Evolutionary conservation across 2,329 filamentous ascomycete genomes (phyloP).

Genomic region (Cordyceps pruinosa): DNA sequence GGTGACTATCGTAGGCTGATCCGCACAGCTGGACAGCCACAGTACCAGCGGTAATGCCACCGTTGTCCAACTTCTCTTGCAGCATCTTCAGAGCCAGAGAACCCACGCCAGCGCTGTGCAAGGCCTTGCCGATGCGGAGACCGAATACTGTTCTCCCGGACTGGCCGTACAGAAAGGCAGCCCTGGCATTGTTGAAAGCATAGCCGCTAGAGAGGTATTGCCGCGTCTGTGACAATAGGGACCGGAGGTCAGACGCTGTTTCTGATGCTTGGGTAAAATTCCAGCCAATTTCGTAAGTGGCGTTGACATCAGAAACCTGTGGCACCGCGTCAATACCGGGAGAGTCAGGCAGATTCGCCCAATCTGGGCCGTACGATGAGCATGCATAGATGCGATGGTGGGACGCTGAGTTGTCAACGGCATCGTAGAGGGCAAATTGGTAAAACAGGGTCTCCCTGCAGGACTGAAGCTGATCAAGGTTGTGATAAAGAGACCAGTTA

Average conservation of each 20-base stretch:
- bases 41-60: neutral
- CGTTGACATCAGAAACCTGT: constrained; percentile 20
- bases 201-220: neutral
- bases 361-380: constrained; percentile 17
- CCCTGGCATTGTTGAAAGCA: constrained; percentile 19
- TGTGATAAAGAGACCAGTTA: constrained; percentile 22
- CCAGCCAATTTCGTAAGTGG: neutral
- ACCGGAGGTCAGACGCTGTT: neutral
- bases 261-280: neutral
- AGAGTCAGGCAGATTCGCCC: constrained; percentile 13
- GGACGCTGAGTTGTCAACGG: constrained; percentile 23
- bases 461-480: constrained; percentile 20
- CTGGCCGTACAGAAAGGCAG: constrained; percentile 24
- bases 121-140: constrained; percentile 26
- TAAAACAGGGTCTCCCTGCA: constrained; percentile 28
- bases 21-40: neutral
- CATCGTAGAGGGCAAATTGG: constrained; percentile 28
- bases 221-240: neutral
- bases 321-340: constrained; percentile 19
- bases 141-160: constrained; percentile 24
- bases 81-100: neutral
- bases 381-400: constrained; percentile 26
- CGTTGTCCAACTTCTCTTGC: neutral
- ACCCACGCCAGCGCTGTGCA: neutral
- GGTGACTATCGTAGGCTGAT: neutral